Evolutionary conservation across 306 rosid genomes (phyloP), one percentile per base, ranked within the genome.

Genomic region (apple (Malus domestica)): DNA sequence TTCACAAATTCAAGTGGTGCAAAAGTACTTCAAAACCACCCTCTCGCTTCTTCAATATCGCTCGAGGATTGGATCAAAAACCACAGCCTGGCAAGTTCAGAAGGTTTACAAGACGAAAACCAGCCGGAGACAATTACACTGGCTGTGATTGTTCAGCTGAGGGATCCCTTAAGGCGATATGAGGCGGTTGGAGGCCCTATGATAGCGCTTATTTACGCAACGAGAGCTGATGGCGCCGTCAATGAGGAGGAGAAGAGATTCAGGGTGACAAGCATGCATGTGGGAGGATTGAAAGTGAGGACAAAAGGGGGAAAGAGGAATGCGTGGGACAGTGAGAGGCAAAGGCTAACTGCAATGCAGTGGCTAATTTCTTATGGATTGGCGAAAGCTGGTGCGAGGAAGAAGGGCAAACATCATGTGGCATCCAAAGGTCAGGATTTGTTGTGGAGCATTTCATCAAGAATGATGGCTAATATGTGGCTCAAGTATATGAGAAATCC

Each of bases 381-480:
- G 64, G 96, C 87, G 64, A 96, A 96, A 83, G 88, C 84, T 25
- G 87, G 83, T 20, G 22, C 68, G 33, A 83, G 78, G 85, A 92
- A 87, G 91, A 92, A 89, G 63, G 90, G 89, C 66, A 92, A 90
- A 65, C 84, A 80, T 22, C 83, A 80, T 22, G 57, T 68, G 40
- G 19, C 60, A 65, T 68, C 86, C 10, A 88, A 87, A 61, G 91
- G 81, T 55, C 90, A 88, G 68, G 98, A 96, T 77, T 67, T 83
- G 76, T 58, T 92, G n/a, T 96, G 98, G 97, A 96, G 93, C 87
- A 79, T 92, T 77, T 96, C 99, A 16, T 92, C 97, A 2, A 71
- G 99, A 67, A 89, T 90, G 27, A 87, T 92, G 88, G 98, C 97
- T 6, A 96, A 90, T 70, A 90, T 93, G 99, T 96, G 99, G 99